Base-by-base conservation (phyloP, 305 asterid genomes). In the Withania somnifera region DNA sequence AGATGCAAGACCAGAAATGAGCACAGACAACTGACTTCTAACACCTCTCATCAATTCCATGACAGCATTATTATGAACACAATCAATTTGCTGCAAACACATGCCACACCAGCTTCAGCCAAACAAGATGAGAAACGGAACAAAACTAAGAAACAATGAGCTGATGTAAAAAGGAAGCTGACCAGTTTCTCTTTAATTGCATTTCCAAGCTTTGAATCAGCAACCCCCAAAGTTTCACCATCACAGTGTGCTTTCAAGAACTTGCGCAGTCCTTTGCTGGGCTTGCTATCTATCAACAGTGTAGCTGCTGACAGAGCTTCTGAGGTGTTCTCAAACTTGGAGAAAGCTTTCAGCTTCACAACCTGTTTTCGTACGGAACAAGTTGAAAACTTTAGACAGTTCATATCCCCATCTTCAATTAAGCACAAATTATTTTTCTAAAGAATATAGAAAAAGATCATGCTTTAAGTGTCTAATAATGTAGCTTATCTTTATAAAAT, bases 31-130 rank as follows among this genome's bases (percentile, higher is more conserved):
- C 71, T 93, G 97, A 87, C 94, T 93, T 83, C 99, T 92, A 28
- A 95, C 93, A 13, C 99, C 99, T 88, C 99, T 92, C 99, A 95
- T 95, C 78, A 95, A 82, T 85, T 95, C 99, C 99, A 93, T 93
- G 69, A 95, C 97, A 53, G 92, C 87, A 86, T 91, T 91, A 90
- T 93, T 93, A 83, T 95, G 99, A 66, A 95, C 92, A 85, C 99
- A 95, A 22, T 95, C 99, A 84, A 90, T 91, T 87, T 88, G 86
- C 93, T 91, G 83, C 63, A 84, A 15, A 45, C 32, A 60, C 22
- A 80, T 6, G 50, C 78, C 20, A 51, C 58, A 4, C 42, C 8
- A 47, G 26, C 66, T 50, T 80, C 45, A 32, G 38, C n/a, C 61
- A 19, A 64, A 71, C 28, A n/a, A 30, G 20, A 4, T 24, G 15